Base-by-base conservation (phyloP, 352 stramenopile species). In the Globisporangium viniferum region DNA sequence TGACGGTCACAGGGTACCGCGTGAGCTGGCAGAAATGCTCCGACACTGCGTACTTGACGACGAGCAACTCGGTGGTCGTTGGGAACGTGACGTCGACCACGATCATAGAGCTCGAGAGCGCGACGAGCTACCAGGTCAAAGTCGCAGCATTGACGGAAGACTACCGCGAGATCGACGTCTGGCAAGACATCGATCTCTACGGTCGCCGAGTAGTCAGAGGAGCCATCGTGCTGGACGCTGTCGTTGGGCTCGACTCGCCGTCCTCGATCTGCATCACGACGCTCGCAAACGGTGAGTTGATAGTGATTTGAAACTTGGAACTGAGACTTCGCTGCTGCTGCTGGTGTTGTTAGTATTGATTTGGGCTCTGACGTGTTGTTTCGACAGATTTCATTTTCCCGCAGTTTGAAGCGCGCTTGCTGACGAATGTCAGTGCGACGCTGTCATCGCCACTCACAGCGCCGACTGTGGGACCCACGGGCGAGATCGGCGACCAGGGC, bases 61-160 rank as follows among this genome's bases (percentile, higher is more conserved):
- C 54, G 2, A 59, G 66, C 12, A 68, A 84, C 39, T 54, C 49
- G 15, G 53, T 88, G 9, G 68, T 86, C 9, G 81, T 98, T 22
- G 92, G 93, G 2, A 98, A 98, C 62, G 86, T 98, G 46, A 98
- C 93, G n/a, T 93, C 81, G 5, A 98, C 94, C 6, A 97, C 91
- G 18, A 71, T 98, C 9, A 79, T 83, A 9, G 76, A 77, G 10
- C 78, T 98, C 2, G 41, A 70, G 15, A 77, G 77, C 3, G 74
- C 61, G 10, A 92, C 79, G 2, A 66, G 61, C 15, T 97, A 98
- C 71, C 79, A 89, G 1, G 90, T 97, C 14, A 78, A 81, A 22
- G 80, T 98, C 24, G 71, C 83, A 12, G 89, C 88, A 0, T 60
- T 98, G 15, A 84, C 80, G 0, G 92, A 98, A 65, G 83, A 97